A percentile compares a stretch with the other conserved stretches of the same genome.
These are phyloP conservation scores for Neonectria ditissima DNA, from an alignment of 2,329 filamentous ascomycete genomes.

Conservation along the genomic window DNA sequence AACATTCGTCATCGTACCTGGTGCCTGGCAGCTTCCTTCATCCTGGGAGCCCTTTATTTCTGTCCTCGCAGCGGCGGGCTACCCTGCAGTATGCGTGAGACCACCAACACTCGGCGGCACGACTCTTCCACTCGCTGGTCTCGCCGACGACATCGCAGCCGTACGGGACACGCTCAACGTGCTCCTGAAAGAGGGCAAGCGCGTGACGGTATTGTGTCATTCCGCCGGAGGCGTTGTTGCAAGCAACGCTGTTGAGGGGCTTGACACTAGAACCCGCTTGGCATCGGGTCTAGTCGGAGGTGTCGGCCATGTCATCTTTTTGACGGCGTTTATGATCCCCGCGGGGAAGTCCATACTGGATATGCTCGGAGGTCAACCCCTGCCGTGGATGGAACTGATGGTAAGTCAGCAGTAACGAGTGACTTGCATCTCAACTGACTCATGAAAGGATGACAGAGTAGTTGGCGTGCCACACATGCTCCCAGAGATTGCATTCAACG, in stretches of 20 bases:
- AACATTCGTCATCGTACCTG: conserved; percentile 7
- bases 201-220: background rate
- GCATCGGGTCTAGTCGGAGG: conserved; percentile 1
- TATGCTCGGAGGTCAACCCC: conserved; percentile 9
- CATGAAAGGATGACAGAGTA: conserved; percentile 9
- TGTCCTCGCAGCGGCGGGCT: background rate
- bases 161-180: background rate
- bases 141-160: background rate
- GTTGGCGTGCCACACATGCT: background rate
- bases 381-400: conserved; percentile 11
- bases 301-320: background rate
- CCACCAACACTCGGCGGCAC: conserved; percentile 10
- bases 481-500: conserved; percentile 9
- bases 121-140: background rate
- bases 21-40: conserved; percentile 16
- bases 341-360: conserved; percentile 2
- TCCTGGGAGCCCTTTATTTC: conserved; percentile 9
- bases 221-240: conserved; percentile 8
- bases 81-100: conserved; percentile 3
- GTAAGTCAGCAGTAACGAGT: background rate
- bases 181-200: background rate
- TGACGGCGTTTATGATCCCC: conserved; percentile 14
- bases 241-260: conserved; percentile 8
- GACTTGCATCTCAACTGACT: background rate
- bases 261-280: background rate